Base-by-base conservation (phyloP, 371 early-diverging fungal genomes). In the Mortierella sp. region DNA sequence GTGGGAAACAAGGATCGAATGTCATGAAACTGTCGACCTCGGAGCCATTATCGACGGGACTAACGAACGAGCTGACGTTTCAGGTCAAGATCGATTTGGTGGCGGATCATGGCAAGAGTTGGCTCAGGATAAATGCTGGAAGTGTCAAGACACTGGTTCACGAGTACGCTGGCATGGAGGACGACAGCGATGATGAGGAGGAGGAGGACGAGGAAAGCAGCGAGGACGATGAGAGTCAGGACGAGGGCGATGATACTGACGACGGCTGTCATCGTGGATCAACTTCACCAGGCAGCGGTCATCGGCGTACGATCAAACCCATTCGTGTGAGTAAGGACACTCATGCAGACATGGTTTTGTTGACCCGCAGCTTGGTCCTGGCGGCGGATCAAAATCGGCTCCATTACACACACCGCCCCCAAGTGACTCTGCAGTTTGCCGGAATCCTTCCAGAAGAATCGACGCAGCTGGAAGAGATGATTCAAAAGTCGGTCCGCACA, bases 81-180 rank as follows among this genome's bases (percentile, higher is more conserved):
- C 74, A 81, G 14, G 82, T 81, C 61, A 81, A 81, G 40, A 71
- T 81, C 45, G 82, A 81, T 53, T 24, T 81, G 1, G 77, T 81
- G 4, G 74, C 82, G 1, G 82, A 81, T 48, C 82, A 81, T 68
- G 82, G 82, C 11, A 77, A 66, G 71, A 74, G 74, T n/a, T 81
- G 82, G 82, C 77, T 81, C n/a, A 66, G 77, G 65, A 81, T 81
- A 66, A 81, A 81, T 34, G 82, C 82, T 50, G 82, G 77, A n/a
- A 81, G 82, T 55, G 64, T 66, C 39, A 74, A 74, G 74, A 81
- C 74, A 22, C 68, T 81, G 14, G 34, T 74, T 7, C 82, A 81
- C 41, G 82, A 81, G 71, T 81, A 77, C 68, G 77, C 74, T 34
- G 82, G 71, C 41, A 81, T 81, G 82, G 82, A 81, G 48, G 82